Evolutionary conservation across 148 eudicot genomes (phyloP).

Genomic region (Euryodendron excelsum): DNA sequence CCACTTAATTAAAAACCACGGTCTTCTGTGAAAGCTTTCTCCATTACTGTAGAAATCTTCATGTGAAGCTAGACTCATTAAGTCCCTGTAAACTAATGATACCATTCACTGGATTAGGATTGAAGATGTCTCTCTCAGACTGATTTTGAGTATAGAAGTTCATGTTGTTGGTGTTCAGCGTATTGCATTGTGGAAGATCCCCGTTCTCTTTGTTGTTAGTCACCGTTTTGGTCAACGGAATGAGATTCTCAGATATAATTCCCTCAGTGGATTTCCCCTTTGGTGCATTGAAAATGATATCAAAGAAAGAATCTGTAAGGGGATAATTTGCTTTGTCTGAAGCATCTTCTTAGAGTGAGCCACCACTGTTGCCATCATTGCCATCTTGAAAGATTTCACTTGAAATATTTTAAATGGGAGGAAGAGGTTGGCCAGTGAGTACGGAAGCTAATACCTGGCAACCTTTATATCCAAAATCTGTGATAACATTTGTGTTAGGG

Average conservation of each 20-base stretch:
- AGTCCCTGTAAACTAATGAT: constrained; percentile 11
- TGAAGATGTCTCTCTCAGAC: constrained; percentile 13
- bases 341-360: not conserved
- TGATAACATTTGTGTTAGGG: constrained; percentile 3
- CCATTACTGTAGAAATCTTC: constrained; percentile 13
- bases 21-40: not conserved
- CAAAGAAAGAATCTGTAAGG: not conserved
- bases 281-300: not conserved
- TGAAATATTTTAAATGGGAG: constrained; percentile 4
- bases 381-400: not conserved
- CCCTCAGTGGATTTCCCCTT: not conserved
- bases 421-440: constrained; percentile 3
- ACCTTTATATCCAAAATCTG: constrained; percentile 3
- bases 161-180: not conserved
- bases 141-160: constrained; percentile 12
- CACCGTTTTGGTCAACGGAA: not conserved
- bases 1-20: not conserved
- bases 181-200: not conserved
- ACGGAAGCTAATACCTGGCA: not conserved
- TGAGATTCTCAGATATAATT: not conserved
- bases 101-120: constrained; percentile 8
- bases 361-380: not conserved
- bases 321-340: not conserved
- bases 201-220: not conserved
- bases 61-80: not conserved